These are phyloP conservation scores for Chalciporus chontae DNA, from an alignment of 768 basidiomycete species.

Conservation along the genomic window DNA sequence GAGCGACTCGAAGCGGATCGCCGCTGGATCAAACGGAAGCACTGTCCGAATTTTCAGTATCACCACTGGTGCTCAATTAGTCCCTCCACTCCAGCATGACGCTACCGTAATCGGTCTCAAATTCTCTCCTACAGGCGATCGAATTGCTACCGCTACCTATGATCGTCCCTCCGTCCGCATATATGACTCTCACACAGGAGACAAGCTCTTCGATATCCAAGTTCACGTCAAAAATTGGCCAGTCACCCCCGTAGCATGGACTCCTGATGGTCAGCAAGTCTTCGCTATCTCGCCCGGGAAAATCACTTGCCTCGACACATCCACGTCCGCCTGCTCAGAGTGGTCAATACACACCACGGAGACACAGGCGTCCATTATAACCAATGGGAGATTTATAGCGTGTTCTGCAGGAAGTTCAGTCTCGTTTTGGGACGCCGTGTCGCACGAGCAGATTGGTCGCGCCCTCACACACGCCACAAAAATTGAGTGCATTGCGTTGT, in stretches of 20 bases:
- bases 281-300: too few relatives aligned
- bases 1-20: conserved; percentile 7
- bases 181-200: conserved; percentile 4
- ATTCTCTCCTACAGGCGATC: conserved; percentile 4
- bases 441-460: not conserved
- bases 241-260: too few relatives aligned
- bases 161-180: not conserved
- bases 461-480: not conserved
- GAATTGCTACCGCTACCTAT: not conserved
- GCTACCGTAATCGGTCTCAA: not conserved
- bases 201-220: not conserved
- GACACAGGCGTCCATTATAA: not conserved
- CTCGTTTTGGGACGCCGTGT: not conserved
- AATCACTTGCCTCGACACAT: too few relatives aligned
- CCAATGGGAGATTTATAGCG: not conserved
- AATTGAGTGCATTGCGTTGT: not conserved
- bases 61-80: not conserved
- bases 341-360: too few relatives aligned
- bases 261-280: too few relatives aligned
- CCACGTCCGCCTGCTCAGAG: too few relatives aligned
- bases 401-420: not conserved
- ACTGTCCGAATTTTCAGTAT: conserved; percentile 6
- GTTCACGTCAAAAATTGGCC: too few relatives aligned
- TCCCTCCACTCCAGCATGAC: conserved; percentile 4
- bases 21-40: conserved; percentile 5